These are phyloP conservation scores for Puccinia novopanici DNA, from an alignment of 1,284 basidiomycete species.

Conservation along the genomic window DNA sequence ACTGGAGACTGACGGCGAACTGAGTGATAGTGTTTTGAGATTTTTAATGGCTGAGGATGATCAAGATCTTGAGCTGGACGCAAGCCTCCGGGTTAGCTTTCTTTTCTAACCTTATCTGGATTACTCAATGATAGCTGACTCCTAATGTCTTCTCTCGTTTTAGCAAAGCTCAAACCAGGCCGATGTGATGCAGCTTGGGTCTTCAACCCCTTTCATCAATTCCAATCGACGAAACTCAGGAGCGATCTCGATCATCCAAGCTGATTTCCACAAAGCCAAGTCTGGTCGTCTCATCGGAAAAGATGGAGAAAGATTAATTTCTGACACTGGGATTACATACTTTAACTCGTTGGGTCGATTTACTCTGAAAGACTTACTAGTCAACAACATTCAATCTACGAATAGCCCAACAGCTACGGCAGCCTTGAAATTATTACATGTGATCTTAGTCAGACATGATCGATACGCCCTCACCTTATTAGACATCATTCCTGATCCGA, in stretches of 20 bases:
- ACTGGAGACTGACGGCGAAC: conserved; percentile 68
- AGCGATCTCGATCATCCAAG: conserved; percentile 78
- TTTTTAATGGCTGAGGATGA: conserved; percentile 82
- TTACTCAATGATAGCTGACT: not conserved
- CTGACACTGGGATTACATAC: conserved; percentile 68
- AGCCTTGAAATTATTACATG: conserved; percentile 75
- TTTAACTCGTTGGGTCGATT: conserved; percentile 82
- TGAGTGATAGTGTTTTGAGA: conserved; percentile 71
- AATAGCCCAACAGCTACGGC: conserved; percentile 70
- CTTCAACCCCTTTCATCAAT: conserved; percentile 19
- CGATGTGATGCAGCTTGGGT: conserved; percentile 13
- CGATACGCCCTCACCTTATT: conserved; percentile 69
- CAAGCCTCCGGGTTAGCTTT: conserved; percentile 50
- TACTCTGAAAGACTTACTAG: conserved; percentile 80
- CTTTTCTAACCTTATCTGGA: conserved; percentile 54
- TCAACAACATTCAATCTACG: conserved; percentile 73
- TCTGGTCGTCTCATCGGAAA: not conserved
- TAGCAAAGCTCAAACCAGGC: conserved; percentile 1
- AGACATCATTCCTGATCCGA: conserved; percentile 68
- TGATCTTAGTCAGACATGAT: conserved; percentile 73
- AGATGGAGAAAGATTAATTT: conserved; percentile 63
- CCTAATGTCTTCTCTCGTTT: not conserved
- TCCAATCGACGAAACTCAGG: conserved; percentile 72
- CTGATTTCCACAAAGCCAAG: conserved; percentile 60
- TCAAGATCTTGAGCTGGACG: conserved; percentile 64